phyloP scores from a whole-genome alignment of 2,329 filamentous ascomycete species.

The Aspergillus aculeatinus region DNA sequence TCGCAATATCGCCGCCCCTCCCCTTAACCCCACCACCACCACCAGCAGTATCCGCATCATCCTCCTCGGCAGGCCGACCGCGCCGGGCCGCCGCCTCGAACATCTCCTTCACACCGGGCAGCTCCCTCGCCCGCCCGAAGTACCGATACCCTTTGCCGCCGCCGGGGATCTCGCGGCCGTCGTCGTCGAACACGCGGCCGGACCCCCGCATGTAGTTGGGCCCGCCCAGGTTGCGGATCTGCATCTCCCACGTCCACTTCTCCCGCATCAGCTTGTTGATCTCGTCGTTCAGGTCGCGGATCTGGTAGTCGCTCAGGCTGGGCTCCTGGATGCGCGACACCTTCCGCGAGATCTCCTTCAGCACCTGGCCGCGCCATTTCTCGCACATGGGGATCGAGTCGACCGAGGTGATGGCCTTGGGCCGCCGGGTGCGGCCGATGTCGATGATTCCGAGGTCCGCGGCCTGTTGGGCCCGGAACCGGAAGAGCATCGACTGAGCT shows the following conservation, averaged over 20 bases:
- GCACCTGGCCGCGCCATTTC: constrained; percentile 96
- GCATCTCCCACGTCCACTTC: constrained; percentile 98
- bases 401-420: constrained; percentile 85
- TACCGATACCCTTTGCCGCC: constrained; percentile 91
- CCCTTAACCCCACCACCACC: constrained; percentile 37
- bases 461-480: constrained; percentile 96
- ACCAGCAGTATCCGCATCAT: constrained; percentile 57
- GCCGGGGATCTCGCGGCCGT: constrained; percentile 65
- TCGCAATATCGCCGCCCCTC: constrained; percentile 43
- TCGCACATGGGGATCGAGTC: constrained; percentile 83
- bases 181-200: constrained; percentile 70
- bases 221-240: constrained; percentile 92
- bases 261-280: constrained; percentile 99
- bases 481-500: constrained; percentile 99
- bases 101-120: constrained; percentile 94
- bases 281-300: constrained; percentile 97
- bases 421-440: constrained; percentile 81
- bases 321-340: constrained; percentile 93
- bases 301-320: constrained; percentile 91
- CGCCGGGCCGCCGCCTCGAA: constrained; percentile 73
- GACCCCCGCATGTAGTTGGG: constrained; percentile 90
- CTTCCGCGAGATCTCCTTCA: constrained; percentile 96
- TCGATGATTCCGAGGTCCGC: constrained; percentile 96
- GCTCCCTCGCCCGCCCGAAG: constrained; percentile 83
- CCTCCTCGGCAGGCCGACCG: constrained; percentile 62